Evolutionary conservation across 345 rosid genomes (phyloP).

Genomic region (Lepidium africanum): DNA sequence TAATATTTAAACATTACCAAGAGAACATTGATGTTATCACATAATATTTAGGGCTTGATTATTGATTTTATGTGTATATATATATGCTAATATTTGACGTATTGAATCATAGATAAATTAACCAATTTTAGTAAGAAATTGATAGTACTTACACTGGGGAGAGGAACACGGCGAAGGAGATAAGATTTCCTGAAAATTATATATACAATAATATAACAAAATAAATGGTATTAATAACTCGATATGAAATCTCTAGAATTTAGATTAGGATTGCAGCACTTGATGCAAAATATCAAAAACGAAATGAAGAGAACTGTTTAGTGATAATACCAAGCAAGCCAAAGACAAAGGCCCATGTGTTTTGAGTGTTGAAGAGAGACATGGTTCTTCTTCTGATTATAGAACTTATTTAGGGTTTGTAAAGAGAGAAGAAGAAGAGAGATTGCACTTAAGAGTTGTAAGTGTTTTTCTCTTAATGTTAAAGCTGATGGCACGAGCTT

Average conservation of each 20-base stretch:
- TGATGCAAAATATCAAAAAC: too few relatives aligned
- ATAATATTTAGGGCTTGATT: not conserved
- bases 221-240: not conserved
- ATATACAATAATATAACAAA: constrained; percentile 1
- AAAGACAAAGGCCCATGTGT: constrained; percentile 31
- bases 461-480: constrained; percentile 13
- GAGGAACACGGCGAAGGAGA: constrained; percentile 51
- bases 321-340: constrained; percentile 29
- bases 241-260: too few relatives aligned
- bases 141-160: constrained; percentile 57
- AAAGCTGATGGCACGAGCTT: constrained; percentile 25
- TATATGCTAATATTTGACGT: not conserved
- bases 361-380: constrained; percentile 27
- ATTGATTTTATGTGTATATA: not conserved
- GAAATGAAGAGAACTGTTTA: not conserved
- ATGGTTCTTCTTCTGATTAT: not conserved
- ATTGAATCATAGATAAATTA: not conserved
- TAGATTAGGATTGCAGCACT: too few relatives aligned
- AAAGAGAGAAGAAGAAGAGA: constrained; percentile 20
- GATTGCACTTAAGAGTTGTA: not conserved
- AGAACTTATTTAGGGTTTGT: not conserved
- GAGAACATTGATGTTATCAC: not conserved
- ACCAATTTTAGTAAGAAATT: not conserved
- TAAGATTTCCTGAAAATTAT: constrained; percentile 50
- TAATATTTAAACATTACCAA: not conserved